Base-by-base conservation (phyloP, 148 eudicot genomes). In the Camellia granthamiana region DNA sequence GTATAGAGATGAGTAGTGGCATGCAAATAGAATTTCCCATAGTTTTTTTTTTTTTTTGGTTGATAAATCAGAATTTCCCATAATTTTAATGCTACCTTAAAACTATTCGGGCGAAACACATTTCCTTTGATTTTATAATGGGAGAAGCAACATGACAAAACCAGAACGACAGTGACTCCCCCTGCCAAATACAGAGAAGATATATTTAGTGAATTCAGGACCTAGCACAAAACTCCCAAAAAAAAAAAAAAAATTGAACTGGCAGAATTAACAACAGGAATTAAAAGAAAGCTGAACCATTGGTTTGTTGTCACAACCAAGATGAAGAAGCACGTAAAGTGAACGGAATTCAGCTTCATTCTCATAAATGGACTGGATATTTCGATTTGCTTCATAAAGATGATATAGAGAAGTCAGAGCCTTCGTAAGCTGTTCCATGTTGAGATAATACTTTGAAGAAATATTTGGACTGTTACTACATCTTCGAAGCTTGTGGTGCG, bases 301-400 rank as follows among this genome's bases (percentile, higher is more conserved):
- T 74, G 88, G 84, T 76, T 92, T 90, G 80, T 77, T 84, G 70
- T 90, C 87, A 74, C 90, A 80, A 52, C 90, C 90, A 63, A 95
- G 94, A 87, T 92, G 97, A 62, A 93, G 97, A 71, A 95, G 92
- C 83, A 93, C 89, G 74, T 92, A 90, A 66, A 92, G 83, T 16
- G 99, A 95, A 72, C 84, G 90, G 76, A 89, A 95, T 84, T 95
- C 98, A 74, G 94, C 91, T 86, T 94, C 98, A 62, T 94, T 86
- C 64, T 83, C 86, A 77, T 61, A 83, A 44, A 79, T 58, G 68
- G 85, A 82, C 76, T 81, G 80, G 51, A 91, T 81, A 43, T 75
- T 85, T 61, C 83, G 89, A 82, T 91, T 92, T 80, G 84, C 88
- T 80, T 90, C 92, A 84, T 95, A 95, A 70, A 93, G 85, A 84